Evolutionary conservation across 2,329 filamentous ascomycete genomes (phyloP), one percentile per base, ranked within the genome.

Genomic region (Pseudocercospora fuligena): DNA sequence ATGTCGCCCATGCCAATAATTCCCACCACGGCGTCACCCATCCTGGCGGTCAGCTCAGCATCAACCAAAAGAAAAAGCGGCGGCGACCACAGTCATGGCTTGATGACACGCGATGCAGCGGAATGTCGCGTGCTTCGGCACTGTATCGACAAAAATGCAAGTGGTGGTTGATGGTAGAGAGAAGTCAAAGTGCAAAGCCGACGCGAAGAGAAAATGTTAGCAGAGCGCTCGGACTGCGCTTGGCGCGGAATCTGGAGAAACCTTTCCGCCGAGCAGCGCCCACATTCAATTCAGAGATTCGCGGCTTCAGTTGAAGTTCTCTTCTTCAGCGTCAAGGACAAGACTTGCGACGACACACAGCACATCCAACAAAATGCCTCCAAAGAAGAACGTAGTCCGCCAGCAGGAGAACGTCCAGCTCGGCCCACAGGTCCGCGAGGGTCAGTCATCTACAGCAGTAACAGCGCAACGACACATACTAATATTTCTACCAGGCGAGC

Each of bases 1-100:
- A 99, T 99, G 77, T 97, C 94, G 71, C 95, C 95, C 94, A 99
- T 97, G 68, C 95, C 95, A 79, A 99, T 99, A 77, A 99, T 91
- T 73, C 95, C 95, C 73, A 99, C 87, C 69, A 90, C 88, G 78
- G 92, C 92, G 76, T 87, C 84, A 73, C 90, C 87, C 89, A 87
- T 83, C 65, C 65, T 83, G 73, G 76, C 72, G 66, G 63, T 51
- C 40, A 54, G 60, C 60, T 51, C 64, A 63, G 63, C 46, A 64
- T 61, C 16, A n/a, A 47, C 63, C 25, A 29, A 29, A 60, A 25
- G 31, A 59, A 47, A 63, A 60, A 61, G n/a, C 64, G 21, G 62
- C 56, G 25, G 33, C 33, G 9, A 29, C 61, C 31, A 47, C 60
- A 49, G 47, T 58, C 61, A 65, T 65, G 63, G 57, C 65, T 51